Evolutionary conservation across 2,329 filamentous ascomycete species (phyloP).

Genomic region (Aschersonia sp.): DNA sequence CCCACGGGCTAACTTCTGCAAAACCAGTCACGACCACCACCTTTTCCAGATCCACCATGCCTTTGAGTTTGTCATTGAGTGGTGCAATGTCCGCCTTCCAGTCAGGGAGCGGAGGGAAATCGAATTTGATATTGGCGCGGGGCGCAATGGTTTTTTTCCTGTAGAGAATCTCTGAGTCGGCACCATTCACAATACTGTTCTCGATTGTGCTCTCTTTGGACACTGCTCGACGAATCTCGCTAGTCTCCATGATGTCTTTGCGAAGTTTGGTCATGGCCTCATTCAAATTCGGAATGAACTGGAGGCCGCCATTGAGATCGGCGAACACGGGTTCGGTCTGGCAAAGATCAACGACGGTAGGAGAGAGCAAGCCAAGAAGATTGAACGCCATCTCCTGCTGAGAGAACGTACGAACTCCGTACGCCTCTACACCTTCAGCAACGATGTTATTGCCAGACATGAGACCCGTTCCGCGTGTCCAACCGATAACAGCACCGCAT

Average conservation of each 20-base stretch:
- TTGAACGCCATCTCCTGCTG: constrained; percentile 99
- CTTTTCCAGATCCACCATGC: constrained; percentile 97
- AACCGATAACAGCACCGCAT: constrained; percentile 95
- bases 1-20: constrained; percentile 91
- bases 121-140: constrained; percentile 94
- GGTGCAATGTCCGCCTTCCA: constrained; percentile 88
- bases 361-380: constrained; percentile 88
- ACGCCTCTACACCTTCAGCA: constrained; percentile 90
- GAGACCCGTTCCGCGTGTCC: constrained; percentile 95
- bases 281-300: constrained; percentile 95
- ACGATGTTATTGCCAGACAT: constrained; percentile 98
- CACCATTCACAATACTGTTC: constrained; percentile 94
- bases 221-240: constrained; percentile 83
- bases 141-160: constrained; percentile 89
- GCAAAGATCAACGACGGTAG: constrained; percentile 86
- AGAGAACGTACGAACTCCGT: constrained; percentile 94
- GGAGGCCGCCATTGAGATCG: constrained; percentile 91
- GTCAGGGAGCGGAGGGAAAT: constrained; percentile 80
- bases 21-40: constrained; percentile 97
- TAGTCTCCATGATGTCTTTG: constrained; percentile 89
- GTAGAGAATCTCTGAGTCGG: constrained; percentile 82
- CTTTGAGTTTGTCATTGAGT: constrained; percentile 77
- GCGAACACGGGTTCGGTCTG: constrained; percentile 92
- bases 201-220: constrained; percentile 93
- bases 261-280: constrained; percentile 85